Evolutionary conservation across 768 basidiomycete genomes (phyloP), one percentile per base, ranked within the genome.

Genomic region (Ramaria sp.): DNA sequence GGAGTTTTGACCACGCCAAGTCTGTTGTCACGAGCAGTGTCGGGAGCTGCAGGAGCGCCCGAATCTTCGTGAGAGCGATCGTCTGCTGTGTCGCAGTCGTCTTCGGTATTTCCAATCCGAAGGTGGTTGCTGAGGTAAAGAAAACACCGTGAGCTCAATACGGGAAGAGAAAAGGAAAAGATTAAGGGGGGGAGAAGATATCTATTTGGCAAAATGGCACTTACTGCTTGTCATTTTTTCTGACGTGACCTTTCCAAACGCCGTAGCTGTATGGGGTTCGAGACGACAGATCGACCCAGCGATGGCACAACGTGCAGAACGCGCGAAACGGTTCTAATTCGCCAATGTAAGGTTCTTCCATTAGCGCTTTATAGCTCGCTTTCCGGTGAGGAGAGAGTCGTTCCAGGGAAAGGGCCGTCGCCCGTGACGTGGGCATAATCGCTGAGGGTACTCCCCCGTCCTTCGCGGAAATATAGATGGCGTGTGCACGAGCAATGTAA

Each of bases 301-400:
- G 31, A 20, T 24, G 31, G 20, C 55, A 57, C 15, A 49, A 31
- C 20, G 45, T 48, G 24, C 55, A 57, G 34, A 48, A 57, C 22
- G 55, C 55, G 22, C 55, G 55, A 38, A 48, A 57, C 4, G 88
- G 80, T 68, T 89, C 87, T 66, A 87, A 87, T 61, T 83, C 75
- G 17, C 80, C 84, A 27, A 57, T 49, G 37, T 22, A 39, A 37
- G 46, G 46, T 22, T 57, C 55, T 9, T 12, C 20, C 7, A 13
- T 27, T 2, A 57, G 34, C 24, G 55, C 55, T 20, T 34, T 48
- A 49, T 57, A 57, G 34, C 46, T 49, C 19, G 55, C 24, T 19
- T 49, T 30, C n/a, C 55, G 45, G 37, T 57, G n/a, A 9, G 55
- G 55, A 24, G 47, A 50, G 37, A 57, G 30, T 46, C 15, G 34